Percentiles rank a stretch among this genome's conserved stretches.
phyloP scores from a whole-genome alignment of 352 stramenopile species.

The Vaucheria bursata region DNA sequence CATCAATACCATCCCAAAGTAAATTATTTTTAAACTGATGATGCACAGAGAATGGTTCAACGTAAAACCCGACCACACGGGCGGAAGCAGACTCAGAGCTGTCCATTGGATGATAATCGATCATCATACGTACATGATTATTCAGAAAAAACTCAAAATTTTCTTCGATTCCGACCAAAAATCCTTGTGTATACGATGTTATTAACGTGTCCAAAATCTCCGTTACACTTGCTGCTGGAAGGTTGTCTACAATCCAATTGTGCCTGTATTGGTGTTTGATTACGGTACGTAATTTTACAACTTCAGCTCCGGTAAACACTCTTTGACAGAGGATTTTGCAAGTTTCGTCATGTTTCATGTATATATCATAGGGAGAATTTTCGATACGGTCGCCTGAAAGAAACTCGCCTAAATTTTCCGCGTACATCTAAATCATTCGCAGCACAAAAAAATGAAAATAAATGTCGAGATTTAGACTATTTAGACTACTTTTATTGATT shows the following conservation, averaged over 20 bases:
- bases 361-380: conserved; percentile 91
- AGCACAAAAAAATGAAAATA: too few species aligned
- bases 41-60: conserved; percentile 90
- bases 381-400: conserved; percentile 96
- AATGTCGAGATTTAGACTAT: too few species aligned
- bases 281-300: conserved; percentile 73
- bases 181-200: conserved; percentile 64
- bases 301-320: background rate
- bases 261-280: conserved; percentile 94
- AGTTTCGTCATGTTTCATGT: conserved; percentile 80
- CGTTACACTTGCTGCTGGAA: conserved; percentile 73
- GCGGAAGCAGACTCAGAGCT: conserved; percentile 52
- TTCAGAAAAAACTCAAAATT: conserved; percentile 85
- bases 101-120: conserved; percentile 89
- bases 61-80: conserved; percentile 96
- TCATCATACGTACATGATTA: conserved; percentile 98
- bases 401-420: conserved; percentile 98
- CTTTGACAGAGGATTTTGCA: conserved; percentile 67
- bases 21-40: conserved; percentile 62
- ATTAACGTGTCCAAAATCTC: conserved; percentile 55
- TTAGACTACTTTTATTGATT: too few species aligned
- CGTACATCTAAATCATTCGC: conserved; percentile 90
- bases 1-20: conserved; percentile 58
- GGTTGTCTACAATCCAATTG: conserved; percentile 98
- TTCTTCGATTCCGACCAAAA: conserved; percentile 65